Evolutionary conservation across 768 basidiomycete species (phyloP).

Genomic region (Obba rivulosa): DNA sequence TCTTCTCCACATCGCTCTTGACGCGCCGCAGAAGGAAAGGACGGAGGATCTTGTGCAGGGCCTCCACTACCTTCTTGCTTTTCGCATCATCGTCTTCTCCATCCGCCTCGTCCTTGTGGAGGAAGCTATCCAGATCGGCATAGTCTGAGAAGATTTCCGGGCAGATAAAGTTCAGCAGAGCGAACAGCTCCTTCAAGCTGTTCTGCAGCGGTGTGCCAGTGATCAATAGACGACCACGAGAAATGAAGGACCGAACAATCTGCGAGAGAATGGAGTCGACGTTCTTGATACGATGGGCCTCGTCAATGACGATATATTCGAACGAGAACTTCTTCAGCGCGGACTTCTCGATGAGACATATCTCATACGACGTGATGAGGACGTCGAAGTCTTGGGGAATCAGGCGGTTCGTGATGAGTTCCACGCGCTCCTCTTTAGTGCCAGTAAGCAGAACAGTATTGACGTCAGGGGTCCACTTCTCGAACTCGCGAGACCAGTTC

Average conservation of each 20-base stretch:
- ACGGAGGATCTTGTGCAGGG: constrained; percentile 92
- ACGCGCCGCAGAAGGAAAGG: constrained; percentile 93
- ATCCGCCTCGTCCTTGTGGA: constrained; percentile 78
- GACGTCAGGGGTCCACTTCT: constrained; percentile 86
- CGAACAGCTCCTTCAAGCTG: constrained; percentile 92
- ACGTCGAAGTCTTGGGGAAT: constrained; percentile 89
- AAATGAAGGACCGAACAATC: constrained; percentile 88
- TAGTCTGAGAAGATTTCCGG: constrained; percentile 95
- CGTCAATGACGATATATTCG: constrained; percentile 97
- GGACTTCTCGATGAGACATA: constrained; percentile 93
- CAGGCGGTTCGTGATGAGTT: constrained; percentile 71
- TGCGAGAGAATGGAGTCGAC: constrained; percentile 93
- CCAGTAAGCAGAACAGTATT: constrained; percentile 79
- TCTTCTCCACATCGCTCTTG: constrained; percentile 97
- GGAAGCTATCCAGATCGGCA: constrained; percentile 86
- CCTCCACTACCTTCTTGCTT: constrained; percentile 92
- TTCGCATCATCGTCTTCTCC: constrained; percentile 71
- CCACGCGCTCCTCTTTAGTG: constrained; percentile 82
- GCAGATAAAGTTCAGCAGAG: constrained; percentile 90
- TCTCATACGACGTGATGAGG: constrained; percentile 94
- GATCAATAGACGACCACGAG: constrained; percentile 86
- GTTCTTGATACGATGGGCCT: constrained; percentile 99
- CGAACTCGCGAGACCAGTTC: constrained; percentile 95
- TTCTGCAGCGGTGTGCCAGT: constrained; percentile 98
- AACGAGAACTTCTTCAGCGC: constrained; percentile 92